phyloP scores from a whole-genome alignment of 305 asterid species.

The Solanum hybrid region DNA sequence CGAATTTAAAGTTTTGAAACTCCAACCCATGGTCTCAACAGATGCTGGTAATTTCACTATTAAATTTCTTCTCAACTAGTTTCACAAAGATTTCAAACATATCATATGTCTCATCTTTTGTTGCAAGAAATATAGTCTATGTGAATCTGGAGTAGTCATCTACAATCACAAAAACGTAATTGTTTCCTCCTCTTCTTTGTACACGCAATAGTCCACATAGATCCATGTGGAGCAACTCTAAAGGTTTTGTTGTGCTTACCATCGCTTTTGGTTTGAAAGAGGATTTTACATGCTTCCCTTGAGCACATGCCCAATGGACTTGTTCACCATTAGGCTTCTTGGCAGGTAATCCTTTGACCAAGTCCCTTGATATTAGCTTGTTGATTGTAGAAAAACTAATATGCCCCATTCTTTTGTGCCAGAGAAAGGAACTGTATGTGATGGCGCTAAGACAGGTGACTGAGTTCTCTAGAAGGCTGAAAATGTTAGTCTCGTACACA shows the following conservation, averaged over 20 bases:
- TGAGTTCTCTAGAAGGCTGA: not conserved
- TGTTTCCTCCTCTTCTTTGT: not conserved
- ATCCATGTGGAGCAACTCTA: not conserved
- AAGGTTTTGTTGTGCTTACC: not conserved
- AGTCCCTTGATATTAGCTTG: not conserved
- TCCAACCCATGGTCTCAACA: not conserved
- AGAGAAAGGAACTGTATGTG: not conserved
- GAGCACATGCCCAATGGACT: not conserved
- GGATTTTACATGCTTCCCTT: not conserved
- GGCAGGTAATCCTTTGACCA: not conserved
- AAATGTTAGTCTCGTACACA: not conserved
- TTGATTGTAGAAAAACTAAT: too few relatives aligned
- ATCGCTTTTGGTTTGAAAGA: not conserved
- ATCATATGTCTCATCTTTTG: not conserved
- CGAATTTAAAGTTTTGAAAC: too few relatives aligned
- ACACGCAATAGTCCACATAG: not conserved
- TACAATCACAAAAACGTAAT: not conserved
- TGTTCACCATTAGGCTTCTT: not conserved
- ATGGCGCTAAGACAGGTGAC: not conserved
- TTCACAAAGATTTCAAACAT: not conserved
- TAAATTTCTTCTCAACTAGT: too few relatives aligned
- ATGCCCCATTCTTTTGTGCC: not conserved
- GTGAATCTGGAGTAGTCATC: not conserved
- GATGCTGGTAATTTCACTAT: not conserved
- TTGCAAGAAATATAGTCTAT: not conserved